phyloP scores from a whole-genome alignment of 2,329 filamentous ascomycete species.

The Paecilomyces variotii region DNA sequence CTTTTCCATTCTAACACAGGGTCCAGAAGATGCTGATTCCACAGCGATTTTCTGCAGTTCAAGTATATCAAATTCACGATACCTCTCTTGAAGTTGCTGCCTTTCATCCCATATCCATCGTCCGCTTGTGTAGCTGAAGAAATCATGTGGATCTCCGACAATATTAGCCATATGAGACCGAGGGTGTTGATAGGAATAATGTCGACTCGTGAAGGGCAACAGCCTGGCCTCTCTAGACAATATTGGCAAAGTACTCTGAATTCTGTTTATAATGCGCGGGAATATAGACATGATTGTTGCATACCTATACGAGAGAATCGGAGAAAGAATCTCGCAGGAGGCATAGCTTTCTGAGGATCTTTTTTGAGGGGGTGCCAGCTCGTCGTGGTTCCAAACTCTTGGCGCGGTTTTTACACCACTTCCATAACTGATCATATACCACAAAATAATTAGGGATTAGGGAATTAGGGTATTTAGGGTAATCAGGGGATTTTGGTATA shows the following conservation, averaged over 20 bases:
- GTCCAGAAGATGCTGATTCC: conserved; percentile 3
- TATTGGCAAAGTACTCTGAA: conserved; percentile 2
- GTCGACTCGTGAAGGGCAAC: conserved; percentile 2
- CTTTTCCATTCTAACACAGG: conserved; percentile 6
- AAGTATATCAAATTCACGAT: conserved; percentile 4
- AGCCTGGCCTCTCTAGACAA: conserved; percentile 1
- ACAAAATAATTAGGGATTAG: too few relatives aligned
- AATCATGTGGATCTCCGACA: neutral
- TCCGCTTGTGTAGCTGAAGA: conserved; percentile 4
- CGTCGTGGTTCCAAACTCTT: too few relatives aligned
- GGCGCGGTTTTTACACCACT: too few relatives aligned
- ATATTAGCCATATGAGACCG: conserved; percentile 1
- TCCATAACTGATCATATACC: too few relatives aligned
- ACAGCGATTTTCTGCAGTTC: conserved; percentile 7
- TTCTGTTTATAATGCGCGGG: neutral
- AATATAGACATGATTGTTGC: too few relatives aligned
- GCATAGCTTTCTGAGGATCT: too few relatives aligned
- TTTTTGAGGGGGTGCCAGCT: too few relatives aligned
- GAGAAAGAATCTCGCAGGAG: too few relatives aligned
- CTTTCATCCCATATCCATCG: conserved; percentile 3
- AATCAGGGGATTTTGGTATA: too few relatives aligned
- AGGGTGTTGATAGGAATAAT: conserved; percentile 2
- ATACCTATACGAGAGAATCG: too few relatives aligned
- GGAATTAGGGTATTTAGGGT: too few relatives aligned
- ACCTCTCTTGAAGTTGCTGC: conserved; percentile 3